Percentiles rank a stretch among this genome's conserved stretches.
phyloP scores from a whole-genome alignment of 164 flowering plant species.

The Macadamia tetraphylla region DNA sequence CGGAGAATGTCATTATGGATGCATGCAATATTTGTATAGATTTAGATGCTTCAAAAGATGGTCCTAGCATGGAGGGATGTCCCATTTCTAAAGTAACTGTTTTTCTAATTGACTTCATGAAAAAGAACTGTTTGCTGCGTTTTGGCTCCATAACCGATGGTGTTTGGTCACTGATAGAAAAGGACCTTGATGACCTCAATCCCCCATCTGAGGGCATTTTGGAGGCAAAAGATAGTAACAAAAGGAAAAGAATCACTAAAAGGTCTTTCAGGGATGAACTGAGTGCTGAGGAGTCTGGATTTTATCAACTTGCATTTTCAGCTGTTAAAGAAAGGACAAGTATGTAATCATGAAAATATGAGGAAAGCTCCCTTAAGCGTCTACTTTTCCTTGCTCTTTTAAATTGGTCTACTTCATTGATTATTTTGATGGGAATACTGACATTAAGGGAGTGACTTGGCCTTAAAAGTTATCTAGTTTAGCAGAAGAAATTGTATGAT shows the following conservation, averaged over 20 bases:
- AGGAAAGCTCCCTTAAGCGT: too few relatives aligned
- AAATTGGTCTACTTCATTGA: not conserved
- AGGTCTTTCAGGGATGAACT: slow-evolving; percentile 17
- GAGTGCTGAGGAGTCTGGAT: slow-evolving; percentile 21
- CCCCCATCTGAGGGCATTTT: slow-evolving; percentile 12
- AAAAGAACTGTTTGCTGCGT: slow-evolving; percentile 56
- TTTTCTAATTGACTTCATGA: slow-evolving; percentile 50
- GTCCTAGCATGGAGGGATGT: slow-evolving; percentile 48
- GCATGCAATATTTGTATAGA: slow-evolving; percentile 54
- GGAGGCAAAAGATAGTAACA: slow-evolving; percentile 13
- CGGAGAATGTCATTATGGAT: slow-evolving; percentile 58
- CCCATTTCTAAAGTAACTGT: slow-evolving; percentile 60
- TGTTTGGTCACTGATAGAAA: slow-evolving; percentile 77
- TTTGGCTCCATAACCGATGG: slow-evolving; percentile 47
- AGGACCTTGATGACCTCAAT: slow-evolving; percentile 23
- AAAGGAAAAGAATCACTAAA: slow-evolving; percentile 27
- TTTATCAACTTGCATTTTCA: slow-evolving; percentile 47
- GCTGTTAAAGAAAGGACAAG: slow-evolving; percentile 65
- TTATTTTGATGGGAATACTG: too few relatives aligned
- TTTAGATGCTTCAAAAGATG: slow-evolving; percentile 47
- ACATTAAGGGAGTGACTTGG: too few relatives aligned
- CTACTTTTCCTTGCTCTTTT: not conserved
- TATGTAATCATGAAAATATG: slow-evolving; percentile 11
- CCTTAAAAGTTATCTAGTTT: too few relatives aligned
- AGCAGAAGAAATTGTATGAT: too few relatives aligned